Percentiles rank a stretch among this genome's conserved stretches.
phyloP scores from a whole-genome alignment of 2,329 filamentous ascomycete species.

The Xylariaceae sp. region DNA sequence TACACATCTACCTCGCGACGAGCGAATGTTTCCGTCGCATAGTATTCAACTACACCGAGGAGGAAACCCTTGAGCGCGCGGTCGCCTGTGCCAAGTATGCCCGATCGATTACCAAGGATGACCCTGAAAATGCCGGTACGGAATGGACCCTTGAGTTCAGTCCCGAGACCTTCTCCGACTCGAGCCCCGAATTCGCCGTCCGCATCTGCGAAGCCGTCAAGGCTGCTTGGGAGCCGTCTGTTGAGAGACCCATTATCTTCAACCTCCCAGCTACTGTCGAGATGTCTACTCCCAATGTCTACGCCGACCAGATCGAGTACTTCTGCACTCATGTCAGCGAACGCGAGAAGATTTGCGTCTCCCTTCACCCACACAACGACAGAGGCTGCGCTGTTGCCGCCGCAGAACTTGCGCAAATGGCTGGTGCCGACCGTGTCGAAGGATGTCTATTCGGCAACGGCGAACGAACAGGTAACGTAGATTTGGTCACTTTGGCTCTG shows the following conservation, averaged over 20 bases:
- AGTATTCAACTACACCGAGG: conserved; percentile 81
- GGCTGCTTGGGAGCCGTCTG: conserved; percentile 80
- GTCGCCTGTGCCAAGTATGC: conserved; percentile 82
- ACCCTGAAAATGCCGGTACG: conserved; percentile 52
- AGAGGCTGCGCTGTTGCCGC: conserved; percentile 84
- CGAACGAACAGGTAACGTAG: conserved; percentile 91
- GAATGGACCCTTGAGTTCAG: conserved; percentile 79
- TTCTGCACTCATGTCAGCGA: conserved; percentile 84
- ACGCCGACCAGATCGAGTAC: conserved; percentile 93
- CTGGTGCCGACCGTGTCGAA: conserved; percentile 88
- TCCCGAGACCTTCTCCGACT: conserved; percentile 87
- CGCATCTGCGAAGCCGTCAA: conserved; percentile 89
- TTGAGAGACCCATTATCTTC: conserved; percentile 82
- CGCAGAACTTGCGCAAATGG: conserved; percentile 92
- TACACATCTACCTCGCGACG: conserved; percentile 94
- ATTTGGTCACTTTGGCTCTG: conserved; percentile 84
- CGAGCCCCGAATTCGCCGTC: conserved; percentile 74
- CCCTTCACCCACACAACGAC: conserved; percentile 92
- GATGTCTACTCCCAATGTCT: conserved; percentile 89
- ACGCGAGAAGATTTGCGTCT: conserved; percentile 81
- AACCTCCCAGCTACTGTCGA: conserved; percentile 96
- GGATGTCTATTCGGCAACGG: conserved; percentile 93
- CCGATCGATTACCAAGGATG: conserved; percentile 81
- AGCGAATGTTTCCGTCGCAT: conserved; percentile 92
- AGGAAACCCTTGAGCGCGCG: conserved; percentile 75